Evolutionary conservation across 192 early-diverging fungal species (phyloP).

Genomic region (Backusella parvicylindrica): DNA sequence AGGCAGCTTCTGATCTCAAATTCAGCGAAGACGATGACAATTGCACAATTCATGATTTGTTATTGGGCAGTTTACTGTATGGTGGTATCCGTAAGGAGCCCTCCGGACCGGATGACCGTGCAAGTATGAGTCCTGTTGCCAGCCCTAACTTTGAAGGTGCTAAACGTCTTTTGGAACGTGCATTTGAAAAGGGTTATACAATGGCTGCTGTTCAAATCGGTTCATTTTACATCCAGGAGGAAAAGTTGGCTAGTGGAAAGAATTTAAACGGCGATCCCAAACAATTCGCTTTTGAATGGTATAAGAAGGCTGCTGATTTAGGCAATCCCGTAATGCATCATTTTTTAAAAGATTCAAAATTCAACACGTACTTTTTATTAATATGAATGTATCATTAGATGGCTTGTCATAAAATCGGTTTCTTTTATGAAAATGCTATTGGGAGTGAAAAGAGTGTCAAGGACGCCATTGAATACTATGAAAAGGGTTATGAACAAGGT

Average conservation of each 20-base stretch:
- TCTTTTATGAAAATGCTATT: constrained; percentile 46
- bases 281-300: constrained; percentile 41
- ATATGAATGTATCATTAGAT: constrained; percentile 25
- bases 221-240: constrained; percentile 46
- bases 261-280: constrained; percentile 48
- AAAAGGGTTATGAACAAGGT: constrained; percentile 46
- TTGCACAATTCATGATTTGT: constrained; percentile 40
- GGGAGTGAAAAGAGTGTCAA: constrained; percentile 35
- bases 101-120: constrained; percentile 23
- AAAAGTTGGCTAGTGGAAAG: constrained; percentile 40
- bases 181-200: constrained; percentile 44
- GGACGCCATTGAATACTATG: constrained; percentile 39
- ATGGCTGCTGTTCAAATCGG: constrained; percentile 54
- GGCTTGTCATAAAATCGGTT: constrained; percentile 50
- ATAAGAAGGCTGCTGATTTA: constrained; percentile 38
- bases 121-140: constrained; percentile 37
- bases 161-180: constrained; percentile 43
- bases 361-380: not conserved
- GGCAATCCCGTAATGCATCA: constrained; percentile 43
- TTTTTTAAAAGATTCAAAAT: not conserved
- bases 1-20: constrained; percentile 36
- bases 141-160: constrained; percentile 44
- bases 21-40: constrained; percentile 27
- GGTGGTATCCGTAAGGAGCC: constrained; percentile 41
- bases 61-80: constrained; percentile 40